Evolutionary conservation across 805 yeast species (phyloP).

Genomic region (Candida ovalis): DNA sequence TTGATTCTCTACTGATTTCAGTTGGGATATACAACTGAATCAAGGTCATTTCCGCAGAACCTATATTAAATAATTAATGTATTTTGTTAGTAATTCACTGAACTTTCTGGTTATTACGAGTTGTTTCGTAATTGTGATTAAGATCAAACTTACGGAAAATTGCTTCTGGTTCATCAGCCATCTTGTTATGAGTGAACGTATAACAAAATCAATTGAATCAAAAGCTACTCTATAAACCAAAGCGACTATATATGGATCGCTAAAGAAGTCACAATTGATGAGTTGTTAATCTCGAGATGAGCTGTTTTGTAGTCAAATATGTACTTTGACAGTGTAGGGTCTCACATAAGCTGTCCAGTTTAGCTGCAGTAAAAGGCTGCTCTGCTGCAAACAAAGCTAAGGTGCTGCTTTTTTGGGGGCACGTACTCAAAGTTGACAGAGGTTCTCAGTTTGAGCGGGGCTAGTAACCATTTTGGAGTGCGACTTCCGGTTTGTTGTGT

Average conservation of each 20-base stretch:
- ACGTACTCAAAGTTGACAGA: not conserved
- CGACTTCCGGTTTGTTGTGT: not conserved
- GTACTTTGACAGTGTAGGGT: not conserved
- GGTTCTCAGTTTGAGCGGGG: not conserved
- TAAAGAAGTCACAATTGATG: not conserved
- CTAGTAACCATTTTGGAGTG: not conserved
- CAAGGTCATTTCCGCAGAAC: slow-evolving; percentile 97
- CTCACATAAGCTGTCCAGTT: not conserved
- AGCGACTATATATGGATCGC: not conserved
- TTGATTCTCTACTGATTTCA: slow-evolving; percentile 82
- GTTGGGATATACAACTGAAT: slow-evolving; percentile 89
- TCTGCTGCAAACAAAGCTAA: not conserved
- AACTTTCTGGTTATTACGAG: too few species aligned
- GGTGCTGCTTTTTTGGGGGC: not conserved
- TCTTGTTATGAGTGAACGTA: not conserved
- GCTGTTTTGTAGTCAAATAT: not conserved
- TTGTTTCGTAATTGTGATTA: not conserved
- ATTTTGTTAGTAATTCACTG: slow-evolving; percentile 3
- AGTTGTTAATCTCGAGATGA: not conserved
- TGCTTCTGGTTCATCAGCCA: slow-evolving; percentile 22
- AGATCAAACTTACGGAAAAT: slow-evolving; percentile 27
- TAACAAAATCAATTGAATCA: not conserved
- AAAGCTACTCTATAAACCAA: not conserved
- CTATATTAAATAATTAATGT: slow-evolving; percentile 3
- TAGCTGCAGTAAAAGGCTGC: not conserved